Percentiles rank a stretch among this genome's conserved stretches.
Evolutionary conservation across 2,329 filamentous ascomycete species (phyloP).

Genomic region (Scorias spongiosa): DNA sequence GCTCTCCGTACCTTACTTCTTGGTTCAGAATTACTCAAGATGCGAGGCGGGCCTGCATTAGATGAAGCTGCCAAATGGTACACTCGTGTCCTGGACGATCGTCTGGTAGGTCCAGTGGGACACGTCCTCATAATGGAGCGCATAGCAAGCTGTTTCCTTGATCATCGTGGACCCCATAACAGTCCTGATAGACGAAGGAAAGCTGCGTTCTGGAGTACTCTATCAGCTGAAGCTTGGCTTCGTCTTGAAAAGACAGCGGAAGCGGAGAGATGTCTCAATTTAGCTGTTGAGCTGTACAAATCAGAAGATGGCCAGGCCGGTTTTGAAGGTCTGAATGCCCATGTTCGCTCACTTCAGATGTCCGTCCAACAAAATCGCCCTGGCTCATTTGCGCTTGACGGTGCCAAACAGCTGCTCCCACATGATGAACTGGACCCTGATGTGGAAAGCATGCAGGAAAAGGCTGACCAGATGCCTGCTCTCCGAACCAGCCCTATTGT

Average conservation of each 20-base stretch:
- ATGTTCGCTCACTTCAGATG: slow-evolving; percentile 53
- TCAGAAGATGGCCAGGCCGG: slow-evolving; percentile 21
- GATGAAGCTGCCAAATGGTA: slow-evolving; percentile 85
- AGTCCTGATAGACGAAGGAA: slow-evolving; percentile 67
- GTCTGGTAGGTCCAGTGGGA: slow-evolving; percentile 57
- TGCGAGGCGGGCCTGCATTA: slow-evolving; percentile 62
- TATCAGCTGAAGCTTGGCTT: slow-evolving; percentile 75
- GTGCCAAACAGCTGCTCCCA: slow-evolving; percentile 24
- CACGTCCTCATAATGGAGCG: slow-evolving; percentile 77
- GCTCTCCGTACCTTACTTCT: slow-evolving; percentile 64
- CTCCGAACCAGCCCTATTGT: slow-evolving; percentile 20
- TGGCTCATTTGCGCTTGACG: slow-evolving; percentile 20
- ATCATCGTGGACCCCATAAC: slow-evolving; percentile 49
- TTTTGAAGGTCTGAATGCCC: slow-evolving; percentile 41
- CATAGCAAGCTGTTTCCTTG: slow-evolving; percentile 67
- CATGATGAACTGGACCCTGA: slow-evolving; percentile 9
- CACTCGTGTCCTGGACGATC: slow-evolving; percentile 61
- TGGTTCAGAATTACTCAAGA: slow-evolving; percentile 64
- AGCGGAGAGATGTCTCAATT: slow-evolving; percentile 61
- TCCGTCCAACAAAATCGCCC: slow-evolving; percentile 35
- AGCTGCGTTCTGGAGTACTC: slow-evolving; percentile 74
- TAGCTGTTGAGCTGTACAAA: slow-evolving; percentile 43
- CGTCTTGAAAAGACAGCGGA: slow-evolving; percentile 61
- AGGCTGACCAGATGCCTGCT: neutral
- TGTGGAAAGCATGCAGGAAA: slow-evolving; percentile 16